Evolutionary conservation across 768 basidiomycete genomes (phyloP).

Genomic region (Coprinopsis marcescibilis): DNA sequence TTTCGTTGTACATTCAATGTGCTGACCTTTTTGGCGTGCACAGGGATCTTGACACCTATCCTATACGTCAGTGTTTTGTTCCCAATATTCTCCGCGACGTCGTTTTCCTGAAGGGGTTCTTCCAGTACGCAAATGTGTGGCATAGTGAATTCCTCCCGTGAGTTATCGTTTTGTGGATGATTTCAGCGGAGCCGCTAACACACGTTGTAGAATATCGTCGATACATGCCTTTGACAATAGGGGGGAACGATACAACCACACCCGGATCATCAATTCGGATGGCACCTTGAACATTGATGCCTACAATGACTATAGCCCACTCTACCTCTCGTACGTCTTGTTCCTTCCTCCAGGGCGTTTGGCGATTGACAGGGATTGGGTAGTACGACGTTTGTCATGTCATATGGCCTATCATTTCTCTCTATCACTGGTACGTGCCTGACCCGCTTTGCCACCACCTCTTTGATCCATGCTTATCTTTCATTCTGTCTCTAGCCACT

Average conservation of each 20-base stretch:
- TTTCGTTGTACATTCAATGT: not conserved
- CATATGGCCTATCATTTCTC: conserved; percentile 57
- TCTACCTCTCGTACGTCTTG: conserved; percentile 39
- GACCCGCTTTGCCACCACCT: not conserved
- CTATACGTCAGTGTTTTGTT: conserved; percentile 34
- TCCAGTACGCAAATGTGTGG: conserved; percentile 50
- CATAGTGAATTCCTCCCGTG: conserved; percentile 53
- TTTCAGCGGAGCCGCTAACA: not conserved
- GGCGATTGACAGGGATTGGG: not conserved
- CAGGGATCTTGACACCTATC: conserved; percentile 47
- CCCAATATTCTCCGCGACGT: not conserved
- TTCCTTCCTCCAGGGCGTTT: not conserved
- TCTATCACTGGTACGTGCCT: conserved; percentile 47
- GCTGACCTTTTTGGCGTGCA: conserved; percentile 4
- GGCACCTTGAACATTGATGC: conserved; percentile 35
- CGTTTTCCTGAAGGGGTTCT: conserved; percentile 4
- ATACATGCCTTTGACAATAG: conserved; percentile 55
- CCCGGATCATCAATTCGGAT: conserved; percentile 33
- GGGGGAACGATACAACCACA: conserved; percentile 39
- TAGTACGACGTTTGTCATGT: conserved; percentile 50
- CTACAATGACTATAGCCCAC: conserved; percentile 43
- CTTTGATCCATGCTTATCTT: not conserved
- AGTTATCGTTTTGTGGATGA: conserved; percentile 14
- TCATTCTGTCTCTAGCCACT: conserved; percentile 27
- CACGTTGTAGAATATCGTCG: conserved; percentile 34